Conservation (phyloP, 805 yeast genomes). For the Cyberlindnera subsufficiens region DNA sequence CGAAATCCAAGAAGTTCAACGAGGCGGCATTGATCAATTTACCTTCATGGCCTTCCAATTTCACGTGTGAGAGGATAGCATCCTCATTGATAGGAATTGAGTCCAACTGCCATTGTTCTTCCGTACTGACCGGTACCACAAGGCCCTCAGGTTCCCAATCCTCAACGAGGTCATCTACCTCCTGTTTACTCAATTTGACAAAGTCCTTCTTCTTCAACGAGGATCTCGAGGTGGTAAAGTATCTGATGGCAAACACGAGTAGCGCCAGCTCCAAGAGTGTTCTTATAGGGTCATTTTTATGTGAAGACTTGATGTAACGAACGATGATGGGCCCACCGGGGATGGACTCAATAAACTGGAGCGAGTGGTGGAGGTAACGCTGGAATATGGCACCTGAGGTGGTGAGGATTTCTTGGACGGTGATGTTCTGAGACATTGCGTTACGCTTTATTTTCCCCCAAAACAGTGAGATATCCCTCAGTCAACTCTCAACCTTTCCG, state of each 20-base stretch:
- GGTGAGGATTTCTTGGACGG: constrained; percentile 10
- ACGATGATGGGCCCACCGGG: constrained; percentile 59
- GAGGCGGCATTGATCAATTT: constrained; percentile 63
- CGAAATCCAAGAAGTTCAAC: constrained; percentile 64
- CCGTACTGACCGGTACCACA: constrained; percentile 44
- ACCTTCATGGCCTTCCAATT: constrained; percentile 20
- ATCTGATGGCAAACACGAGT: constrained; percentile 75
- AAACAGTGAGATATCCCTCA: too few species aligned
- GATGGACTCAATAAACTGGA: constrained; percentile 15
- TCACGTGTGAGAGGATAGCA: constrained; percentile 31
- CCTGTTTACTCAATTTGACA: constrained; percentile 53
- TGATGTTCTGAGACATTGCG: constrained; percentile 6
- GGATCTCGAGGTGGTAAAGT: constrained; percentile 71
- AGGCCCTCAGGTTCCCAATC: constrained; percentile 94
- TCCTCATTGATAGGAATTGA: constrained; percentile 61
- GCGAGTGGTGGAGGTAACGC: constrained; percentile 3
- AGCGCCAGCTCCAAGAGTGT: constrained; percentile 75
- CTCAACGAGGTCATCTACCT: constrained; percentile 74
- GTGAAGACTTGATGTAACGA: constrained; percentile 76
- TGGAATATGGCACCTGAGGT: constrained; percentile 5
- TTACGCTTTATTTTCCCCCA: neutral
- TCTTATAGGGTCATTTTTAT: constrained; percentile 90
- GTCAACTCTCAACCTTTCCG: too few species aligned
- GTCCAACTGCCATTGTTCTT: constrained; percentile 57
- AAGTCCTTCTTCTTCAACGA: constrained; percentile 68